These are phyloP conservation scores for Aspergillaceae sp. DNA, from an alignment of 2,329 filamentous ascomycete species.

Conservation along the genomic window DNA sequence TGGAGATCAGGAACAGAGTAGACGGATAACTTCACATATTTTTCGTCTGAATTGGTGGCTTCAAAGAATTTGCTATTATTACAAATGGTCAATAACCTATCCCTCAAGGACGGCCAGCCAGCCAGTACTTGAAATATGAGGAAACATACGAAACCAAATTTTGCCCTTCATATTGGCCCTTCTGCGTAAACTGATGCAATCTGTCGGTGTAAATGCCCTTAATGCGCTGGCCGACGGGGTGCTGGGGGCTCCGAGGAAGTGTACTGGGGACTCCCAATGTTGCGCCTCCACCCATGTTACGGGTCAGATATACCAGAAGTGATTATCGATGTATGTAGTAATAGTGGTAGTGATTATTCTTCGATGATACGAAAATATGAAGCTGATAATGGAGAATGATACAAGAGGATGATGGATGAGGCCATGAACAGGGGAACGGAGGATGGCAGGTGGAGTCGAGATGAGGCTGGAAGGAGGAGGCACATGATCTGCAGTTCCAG, in stretches of 20 bases:
- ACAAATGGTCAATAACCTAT: too few relatives aligned
- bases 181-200: constrained; percentile 69
- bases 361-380: background rate
- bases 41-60: constrained; percentile 56
- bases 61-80: constrained; percentile 60
- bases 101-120: too few relatives aligned
- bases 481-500: background rate
- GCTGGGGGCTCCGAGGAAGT: constrained; percentile 43
- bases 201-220: constrained; percentile 76
- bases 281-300: constrained; percentile 17
- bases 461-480: background rate
- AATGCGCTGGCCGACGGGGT: constrained; percentile 68
- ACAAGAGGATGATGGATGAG: background rate
- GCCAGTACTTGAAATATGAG: constrained; percentile 8
- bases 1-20: constrained; percentile 73
- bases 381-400: background rate
- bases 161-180: constrained; percentile 67
- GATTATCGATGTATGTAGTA: background rate
- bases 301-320: too few relatives aligned
- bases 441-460: background rate
- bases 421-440: background rate
- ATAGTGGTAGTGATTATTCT: background rate
- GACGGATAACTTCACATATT: constrained; percentile 74
- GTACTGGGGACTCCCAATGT: constrained; percentile 26
- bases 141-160: constrained; percentile 60